Evolutionary conservation across 768 basidiomycete genomes (phyloP).

Genomic region (Leccinellum luteum): DNA sequence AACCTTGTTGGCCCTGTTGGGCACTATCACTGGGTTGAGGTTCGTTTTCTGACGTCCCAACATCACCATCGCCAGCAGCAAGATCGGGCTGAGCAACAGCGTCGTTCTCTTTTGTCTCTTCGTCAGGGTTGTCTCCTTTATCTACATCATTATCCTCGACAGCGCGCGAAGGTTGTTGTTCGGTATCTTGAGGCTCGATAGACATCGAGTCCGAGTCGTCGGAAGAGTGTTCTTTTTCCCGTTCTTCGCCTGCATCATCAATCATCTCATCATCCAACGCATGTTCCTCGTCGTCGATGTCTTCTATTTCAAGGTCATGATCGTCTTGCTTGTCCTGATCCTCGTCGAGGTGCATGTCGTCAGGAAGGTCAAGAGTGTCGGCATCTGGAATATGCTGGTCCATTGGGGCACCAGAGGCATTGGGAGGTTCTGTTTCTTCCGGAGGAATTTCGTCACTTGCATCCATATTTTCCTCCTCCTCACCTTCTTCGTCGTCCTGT

Average conservation of each 20-base stretch:
- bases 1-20: conserved; percentile 22
- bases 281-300: conserved; percentile 34
- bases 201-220: conserved; percentile 23
- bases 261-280: conserved; percentile 25
- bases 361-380: conserved; percentile 85
- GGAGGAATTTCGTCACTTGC: conserved; percentile 35
- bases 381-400: conserved; percentile 78
- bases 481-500: conserved; percentile 28
- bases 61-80: conserved; percentile 24
- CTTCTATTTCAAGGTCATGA: conserved; percentile 32
- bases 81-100: conserved; percentile 39
- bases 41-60: conserved; percentile 15
- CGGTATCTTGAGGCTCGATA: conserved; percentile 24
- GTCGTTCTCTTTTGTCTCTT: conserved; percentile 24
- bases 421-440: conserved; percentile 43
- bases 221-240: conserved; percentile 5
- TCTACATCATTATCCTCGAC: conserved; percentile 16
- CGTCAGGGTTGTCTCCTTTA: conserved; percentile 29
- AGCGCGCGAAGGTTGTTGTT: conserved; percentile 16
- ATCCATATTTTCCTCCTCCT: conserved; percentile 26
- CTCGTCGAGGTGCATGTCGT: conserved; percentile 68
- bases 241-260: conserved; percentile 19
- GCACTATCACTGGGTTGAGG: conserved; percentile 17
- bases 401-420: conserved; percentile 61
- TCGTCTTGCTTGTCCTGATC: conserved; percentile 29